Percentiles rank a stretch among this genome's conserved stretches.
phyloP scores from a whole-genome alignment of 2,329 filamentous ascomycete genomes.

The Pestalotiopsis sp. region DNA sequence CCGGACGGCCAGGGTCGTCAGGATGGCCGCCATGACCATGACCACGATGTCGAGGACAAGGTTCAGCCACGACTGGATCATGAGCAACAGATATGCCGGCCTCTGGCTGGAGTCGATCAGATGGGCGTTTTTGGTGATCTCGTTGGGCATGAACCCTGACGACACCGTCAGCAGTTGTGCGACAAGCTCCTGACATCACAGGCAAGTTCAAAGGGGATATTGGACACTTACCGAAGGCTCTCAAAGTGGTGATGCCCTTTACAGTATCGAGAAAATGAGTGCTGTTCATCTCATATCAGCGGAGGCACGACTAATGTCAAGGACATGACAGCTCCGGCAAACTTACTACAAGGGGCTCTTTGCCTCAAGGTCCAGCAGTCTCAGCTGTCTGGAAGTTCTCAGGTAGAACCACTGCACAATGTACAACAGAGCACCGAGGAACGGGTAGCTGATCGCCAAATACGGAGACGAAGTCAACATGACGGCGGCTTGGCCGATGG shows the following conservation, averaged over 20 bases:
- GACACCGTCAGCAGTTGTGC: neutral
- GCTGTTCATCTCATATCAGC: slow-evolving; percentile 11
- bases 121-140: slow-evolving; percentile 42
- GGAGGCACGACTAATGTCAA: neutral
- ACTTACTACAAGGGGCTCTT: slow-evolving; percentile 50
- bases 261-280: slow-evolving; percentile 50
- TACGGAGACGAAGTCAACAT: slow-evolving; percentile 42
- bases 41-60: slow-evolving; percentile 23
- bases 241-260: slow-evolving; percentile 48
- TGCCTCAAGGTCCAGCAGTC: slow-evolving; percentile 52
- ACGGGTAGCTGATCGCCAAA: slow-evolving; percentile 44
- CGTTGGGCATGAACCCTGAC: slow-evolving; percentile 41
- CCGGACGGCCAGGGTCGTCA: slow-evolving; percentile 25
- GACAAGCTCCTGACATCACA: slow-evolving; percentile 12
- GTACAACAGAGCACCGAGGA: slow-evolving; percentile 41
- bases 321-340: neutral
- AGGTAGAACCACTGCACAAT: slow-evolving; percentile 51
- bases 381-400: slow-evolving; percentile 52
- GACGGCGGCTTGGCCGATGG: slow-evolving; percentile 33
- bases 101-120: slow-evolving; percentile 51
- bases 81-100: slow-evolving; percentile 53
- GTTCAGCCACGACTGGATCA: slow-evolving; percentile 43
- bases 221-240: slow-evolving; percentile 51
- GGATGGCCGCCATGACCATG: slow-evolving; percentile 21
- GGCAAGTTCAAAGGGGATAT: neutral